These are phyloP conservation scores for Psilocybe cubensis DNA, from an alignment of 768 basidiomycete species.

Conservation along the genomic window DNA sequence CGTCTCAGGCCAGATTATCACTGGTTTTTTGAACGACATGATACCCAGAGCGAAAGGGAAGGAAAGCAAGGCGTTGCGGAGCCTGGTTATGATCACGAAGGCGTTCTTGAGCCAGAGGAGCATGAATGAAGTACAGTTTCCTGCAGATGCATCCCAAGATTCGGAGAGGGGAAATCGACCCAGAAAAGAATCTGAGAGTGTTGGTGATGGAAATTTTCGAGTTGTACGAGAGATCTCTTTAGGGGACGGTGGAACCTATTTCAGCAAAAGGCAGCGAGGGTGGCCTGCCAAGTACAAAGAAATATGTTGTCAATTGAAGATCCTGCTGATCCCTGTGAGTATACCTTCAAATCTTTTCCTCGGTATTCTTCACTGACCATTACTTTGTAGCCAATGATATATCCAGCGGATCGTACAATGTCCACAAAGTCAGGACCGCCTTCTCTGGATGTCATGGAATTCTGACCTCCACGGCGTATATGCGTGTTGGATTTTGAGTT, in stretches of 20 bases:
- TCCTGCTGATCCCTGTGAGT: constrained; percentile 85
- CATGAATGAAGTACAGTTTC: constrained; percentile 98
- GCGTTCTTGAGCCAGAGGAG: constrained; percentile 85
- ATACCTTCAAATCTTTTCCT: too few relatives aligned
- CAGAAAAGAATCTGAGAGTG: constrained; percentile 89
- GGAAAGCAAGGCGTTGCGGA: constrained; percentile 70
- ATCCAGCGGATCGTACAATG: constrained; percentile 84
- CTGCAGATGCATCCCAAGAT: constrained; percentile 98
- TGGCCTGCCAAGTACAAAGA: constrained; percentile 69
- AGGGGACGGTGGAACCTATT: constrained; percentile 88
- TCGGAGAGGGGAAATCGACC: constrained; percentile 83
- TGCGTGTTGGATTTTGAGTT: constrained; percentile 63
- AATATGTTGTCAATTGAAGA: constrained; percentile 87
- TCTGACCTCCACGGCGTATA: constrained; percentile 72
- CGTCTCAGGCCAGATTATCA: constrained; percentile 76
- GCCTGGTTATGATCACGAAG: constrained; percentile 88
- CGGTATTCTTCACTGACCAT: background rate
- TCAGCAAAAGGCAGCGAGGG: constrained; percentile 76
- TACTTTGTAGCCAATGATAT: constrained; percentile 82
- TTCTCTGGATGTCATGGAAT: constrained; percentile 83
- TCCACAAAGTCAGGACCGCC: constrained; percentile 79
- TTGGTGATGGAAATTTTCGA: constrained; percentile 97
- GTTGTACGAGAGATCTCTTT: constrained; percentile 90
- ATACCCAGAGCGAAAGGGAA: constrained; percentile 29
- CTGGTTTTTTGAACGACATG: constrained; percentile 75